Conservation (phyloP, 225 moss, liverwort and hornwort species). For the Rhytidiadelphus loreus region DNA sequence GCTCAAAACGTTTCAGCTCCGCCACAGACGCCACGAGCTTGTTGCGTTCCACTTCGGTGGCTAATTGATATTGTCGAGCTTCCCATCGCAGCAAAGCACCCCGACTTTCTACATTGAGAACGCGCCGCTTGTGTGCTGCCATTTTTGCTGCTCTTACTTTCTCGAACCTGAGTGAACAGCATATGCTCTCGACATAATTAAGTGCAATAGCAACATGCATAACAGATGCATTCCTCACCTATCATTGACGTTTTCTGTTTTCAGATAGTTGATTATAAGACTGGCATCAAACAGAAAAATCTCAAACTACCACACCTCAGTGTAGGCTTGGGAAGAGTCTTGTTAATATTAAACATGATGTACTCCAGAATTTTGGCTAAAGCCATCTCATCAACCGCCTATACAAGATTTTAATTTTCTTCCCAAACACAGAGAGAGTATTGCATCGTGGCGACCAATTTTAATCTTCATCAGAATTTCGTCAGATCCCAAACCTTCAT, state of each 20-base stretch:
- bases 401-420: not conserved
- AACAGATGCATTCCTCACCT: not conserved
- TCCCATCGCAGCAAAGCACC: constrained; percentile 12
- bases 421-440: not conserved
- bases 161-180: constrained; percentile 26
- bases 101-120: constrained; percentile 32
- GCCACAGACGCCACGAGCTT: constrained; percentile 6
- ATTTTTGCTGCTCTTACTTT: constrained; percentile 35
- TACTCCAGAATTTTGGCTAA: not conserved
- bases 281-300: not conserved
- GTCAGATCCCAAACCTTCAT: not conserved
- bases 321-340: not conserved
- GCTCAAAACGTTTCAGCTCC: constrained; percentile 25
- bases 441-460: not conserved
- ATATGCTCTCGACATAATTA: not conserved
- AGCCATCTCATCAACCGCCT: not conserved
- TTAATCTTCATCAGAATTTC: not conserved
- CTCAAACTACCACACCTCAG: not conserved
- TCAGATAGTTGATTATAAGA: not conserved
- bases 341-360: not conserved
- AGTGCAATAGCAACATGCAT: not conserved
- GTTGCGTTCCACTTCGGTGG: constrained; percentile 19
- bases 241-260: not conserved
- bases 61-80: constrained; percentile 8
- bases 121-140: constrained; percentile 36